Conservation (phyloP, 352 stramenopile species). For the Globisporangium canariense region DNA sequence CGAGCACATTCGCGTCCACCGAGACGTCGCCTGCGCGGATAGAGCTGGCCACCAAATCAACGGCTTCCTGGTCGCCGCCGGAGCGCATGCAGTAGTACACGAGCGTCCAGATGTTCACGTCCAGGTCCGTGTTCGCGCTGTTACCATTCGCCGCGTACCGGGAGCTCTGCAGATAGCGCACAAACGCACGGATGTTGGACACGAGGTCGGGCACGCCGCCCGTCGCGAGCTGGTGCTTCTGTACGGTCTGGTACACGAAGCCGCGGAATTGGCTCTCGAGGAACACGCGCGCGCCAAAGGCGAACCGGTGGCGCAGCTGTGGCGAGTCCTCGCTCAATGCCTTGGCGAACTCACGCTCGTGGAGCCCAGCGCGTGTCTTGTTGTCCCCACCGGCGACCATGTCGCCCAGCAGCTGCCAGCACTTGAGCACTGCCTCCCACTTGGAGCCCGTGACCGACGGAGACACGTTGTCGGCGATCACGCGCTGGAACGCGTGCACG, state of each 20-base stretch:
- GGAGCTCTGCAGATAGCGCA: slow-evolving; percentile 73
- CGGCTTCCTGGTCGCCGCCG: slow-evolving; percentile 65
- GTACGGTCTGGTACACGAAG: slow-evolving; percentile 78
- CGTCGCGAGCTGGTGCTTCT: slow-evolving; percentile 69
- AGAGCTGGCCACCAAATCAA: slow-evolving; percentile 46
- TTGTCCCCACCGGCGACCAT: slow-evolving; percentile 59
- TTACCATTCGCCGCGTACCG: slow-evolving; percentile 42
- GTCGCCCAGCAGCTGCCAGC: slow-evolving; percentile 73
- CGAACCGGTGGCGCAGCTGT: slow-evolving; percentile 53
- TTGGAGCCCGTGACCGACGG: slow-evolving; percentile 58
- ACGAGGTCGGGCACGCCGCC: slow-evolving; percentile 68
- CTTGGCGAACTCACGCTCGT: slow-evolving; percentile 56
- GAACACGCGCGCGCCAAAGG: slow-evolving; percentile 67
- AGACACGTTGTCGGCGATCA: slow-evolving; percentile 54
- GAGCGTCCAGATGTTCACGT: slow-evolving; percentile 68
- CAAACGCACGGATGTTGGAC: slow-evolving; percentile 72
- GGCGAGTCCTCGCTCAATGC: slow-evolving; percentile 33
- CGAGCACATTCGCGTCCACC: slow-evolving; percentile 57
- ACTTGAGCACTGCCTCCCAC: slow-evolving; percentile 74
- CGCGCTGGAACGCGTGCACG: slow-evolving; percentile 47
- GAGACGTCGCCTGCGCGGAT: slow-evolving; percentile 38
- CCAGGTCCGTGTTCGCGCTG: slow-evolving; percentile 15
- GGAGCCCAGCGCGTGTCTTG: slow-evolving; percentile 31
- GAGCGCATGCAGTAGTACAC: slow-evolving; percentile 82
- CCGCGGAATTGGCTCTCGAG: slow-evolving; percentile 73